Base-by-base conservation (phyloP, 441 rosid genomes). In the Pelargonium fulgidum region DNA sequence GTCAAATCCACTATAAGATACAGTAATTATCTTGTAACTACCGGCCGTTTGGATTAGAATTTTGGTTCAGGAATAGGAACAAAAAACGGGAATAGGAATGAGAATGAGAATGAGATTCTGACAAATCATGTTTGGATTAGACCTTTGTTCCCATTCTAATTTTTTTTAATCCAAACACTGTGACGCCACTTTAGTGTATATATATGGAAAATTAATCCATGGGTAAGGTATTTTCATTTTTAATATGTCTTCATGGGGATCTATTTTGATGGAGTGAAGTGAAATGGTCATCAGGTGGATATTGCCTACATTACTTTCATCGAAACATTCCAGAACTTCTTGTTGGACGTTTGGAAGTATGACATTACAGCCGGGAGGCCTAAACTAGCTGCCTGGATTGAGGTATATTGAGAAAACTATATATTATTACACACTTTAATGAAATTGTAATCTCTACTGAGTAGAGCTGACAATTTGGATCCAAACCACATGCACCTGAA, bases 281-380 rank as follows among this genome's bases (percentile, higher is more conserved):
- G 11, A 7, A 7, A 44, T 62, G 39, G 50, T 69, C 61, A 33
- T 12, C 80, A 93, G 93, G 96, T 83, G 69, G 98, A 91, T 75
- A 84, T 88, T 33, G 93, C 91, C 19, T 91, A 84, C 70, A 80
- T 84, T 65, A 83, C 97, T 1, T 86, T 89, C 47, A 73, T 88
- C 62, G 96, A 93, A 72, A 84, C 87, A 75, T 83, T 82, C 77
- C 84, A 84, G 19, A 73, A 76, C 75, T 78, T 81, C 78, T 73
- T 89, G 14, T 78, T 69, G 0, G 91, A 86, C 45, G 79, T 73
- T 29, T 85, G 74, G 1, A 81, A 85, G 76, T 80, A 72, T 48
- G 94, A 88, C 74, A 73, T 93, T 44, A 83, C 89, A 65, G 84
- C 75, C 20, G 89, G 87, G 76, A 86, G 98, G 77, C 92, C 96